Evolutionary conservation across 2,329 filamentous ascomycete genomes (phyloP), one percentile per base, ranked within the genome.

Genomic region (Fonsecaea pugnacius): DNA sequence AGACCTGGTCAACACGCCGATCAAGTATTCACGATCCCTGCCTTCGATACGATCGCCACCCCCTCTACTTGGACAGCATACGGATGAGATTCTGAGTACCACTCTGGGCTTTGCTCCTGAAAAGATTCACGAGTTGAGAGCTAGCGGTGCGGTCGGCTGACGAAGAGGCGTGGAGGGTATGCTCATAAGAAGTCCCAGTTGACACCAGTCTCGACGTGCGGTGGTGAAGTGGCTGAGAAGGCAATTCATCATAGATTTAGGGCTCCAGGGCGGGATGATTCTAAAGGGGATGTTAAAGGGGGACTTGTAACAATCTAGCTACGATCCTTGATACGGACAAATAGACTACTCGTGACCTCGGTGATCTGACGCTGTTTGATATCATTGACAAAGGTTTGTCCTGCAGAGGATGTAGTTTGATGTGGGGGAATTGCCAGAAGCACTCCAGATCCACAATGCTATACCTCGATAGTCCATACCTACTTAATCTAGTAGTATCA

Each of bases 1-100:
- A 67, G 93, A 92, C 78, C 80, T 99, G 73, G 89, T 99, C 60
- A 97, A 96, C 73, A 95, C 92, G 0, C 95, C 95, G 0, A 89
- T 99, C 64, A 99, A 99, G 75, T 96, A 92, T 76, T 96, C 92
- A 38, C 10, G 36, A 1, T 38, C 36, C 14, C 36, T 5, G 5
- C 36, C 36, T 38, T 38, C 36, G 36, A 16, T 38, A 38, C 36
- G 36, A 38, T 16, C 36, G 16, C 36, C 36, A 38, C 36, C 36
- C 4, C 36, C 36, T 6, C 36, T 38, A 38, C 36, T 38, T 38
- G 36, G 36, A 38, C 14, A 38, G 3, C 36, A 38, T 5, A 38
- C 36, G 36, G 36, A 38, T 16, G 36, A 38, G 36, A 38, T 38
- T 38, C 36, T 38, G 12, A 38, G 36, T 2, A 16, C 10, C 4